Conservation (phyloP, 768 basidiomycete species). For the Phlegmacium glaucopus region DNA sequence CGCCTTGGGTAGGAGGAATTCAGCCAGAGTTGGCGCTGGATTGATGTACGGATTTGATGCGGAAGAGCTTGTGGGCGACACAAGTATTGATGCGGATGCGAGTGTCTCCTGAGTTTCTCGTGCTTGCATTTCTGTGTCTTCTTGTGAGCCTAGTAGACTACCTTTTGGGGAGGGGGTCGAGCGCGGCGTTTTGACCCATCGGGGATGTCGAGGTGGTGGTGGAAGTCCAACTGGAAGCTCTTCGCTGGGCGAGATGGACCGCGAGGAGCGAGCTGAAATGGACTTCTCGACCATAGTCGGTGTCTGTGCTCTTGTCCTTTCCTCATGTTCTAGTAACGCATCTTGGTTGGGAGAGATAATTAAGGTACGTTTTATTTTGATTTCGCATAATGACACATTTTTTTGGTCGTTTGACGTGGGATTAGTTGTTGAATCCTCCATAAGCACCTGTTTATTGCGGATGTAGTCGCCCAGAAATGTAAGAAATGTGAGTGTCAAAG, state of each 20-base stretch:
- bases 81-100: conserved; percentile 4
- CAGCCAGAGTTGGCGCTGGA: conserved; percentile 35
- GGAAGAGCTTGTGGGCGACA: conserved; percentile 8
- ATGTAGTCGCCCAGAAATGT: conserved; percentile 7
- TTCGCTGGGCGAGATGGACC: neutral
- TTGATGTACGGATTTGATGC: conserved; percentile 45
- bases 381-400: conserved; percentile 2
- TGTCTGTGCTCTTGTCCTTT: conserved; percentile 33
- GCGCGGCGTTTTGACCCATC: conserved; percentile 16
- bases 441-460: conserved; percentile 1
- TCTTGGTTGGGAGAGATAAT: conserved; percentile 59
- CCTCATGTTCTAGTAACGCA: conserved; percentile 56
- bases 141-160: neutral
- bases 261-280: neutral
- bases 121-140: neutral
- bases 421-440: conserved; percentile 6
- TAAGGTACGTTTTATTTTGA: conserved; percentile 26
- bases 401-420: neutral
- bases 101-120: conserved; percentile 9
- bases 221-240: conserved; percentile 51
- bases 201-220: conserved; percentile 36
- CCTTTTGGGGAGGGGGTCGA: neutral
- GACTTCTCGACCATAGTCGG: neutral
- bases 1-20: conserved; percentile 12
- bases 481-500: no score